Evolutionary conservation across 495 filamentous ascomycete genomes (phyloP).

Genomic region (Xylaria bambusicola): DNA sequence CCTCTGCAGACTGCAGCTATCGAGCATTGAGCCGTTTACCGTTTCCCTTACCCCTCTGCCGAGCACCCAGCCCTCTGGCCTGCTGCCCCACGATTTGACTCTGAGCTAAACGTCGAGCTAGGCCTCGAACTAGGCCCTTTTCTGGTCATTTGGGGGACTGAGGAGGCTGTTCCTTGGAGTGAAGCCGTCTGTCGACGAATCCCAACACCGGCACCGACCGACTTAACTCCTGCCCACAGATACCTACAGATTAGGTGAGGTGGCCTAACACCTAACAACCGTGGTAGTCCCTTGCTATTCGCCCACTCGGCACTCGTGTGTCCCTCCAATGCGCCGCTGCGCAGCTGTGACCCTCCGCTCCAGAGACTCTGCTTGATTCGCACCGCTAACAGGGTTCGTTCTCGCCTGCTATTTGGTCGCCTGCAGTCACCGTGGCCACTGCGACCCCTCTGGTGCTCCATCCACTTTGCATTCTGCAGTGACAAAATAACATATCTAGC

Average conservation of each 20-base stretch:
- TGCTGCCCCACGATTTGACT: slow-evolving; percentile 17
- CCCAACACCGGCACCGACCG: not conserved
- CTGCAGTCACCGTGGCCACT: slow-evolving; percentile 18
- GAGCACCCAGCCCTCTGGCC: not conserved
- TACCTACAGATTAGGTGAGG: not conserved
- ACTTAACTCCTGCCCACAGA: not conserved
- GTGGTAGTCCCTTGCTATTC: slow-evolving; percentile 2
- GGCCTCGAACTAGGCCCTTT: slow-evolving; percentile 6
- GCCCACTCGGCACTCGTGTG: not conserved
- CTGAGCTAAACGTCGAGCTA: too few relatives aligned
- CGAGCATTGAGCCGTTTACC: too few relatives aligned
- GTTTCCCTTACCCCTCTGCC: not conserved
- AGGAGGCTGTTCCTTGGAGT: not conserved
- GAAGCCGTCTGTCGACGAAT: not conserved
- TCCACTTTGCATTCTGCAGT: slow-evolving; percentile 18
- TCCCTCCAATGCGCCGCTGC: not conserved
- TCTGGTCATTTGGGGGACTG: not conserved
- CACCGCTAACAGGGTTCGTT: slow-evolving; percentile 4
- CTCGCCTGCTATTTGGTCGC: slow-evolving; percentile 8
- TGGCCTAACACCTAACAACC: not conserved
- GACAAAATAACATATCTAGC: slow-evolving; percentile 5
- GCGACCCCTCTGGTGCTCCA: slow-evolving; percentile 21
- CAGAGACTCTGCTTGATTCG: slow-evolving; percentile 10
- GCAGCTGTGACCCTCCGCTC: not conserved
- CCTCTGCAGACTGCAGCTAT: not conserved